Conservation (phyloP, 495 filamentous ascomycete species). For the Neurospora intermedia region DNA sequence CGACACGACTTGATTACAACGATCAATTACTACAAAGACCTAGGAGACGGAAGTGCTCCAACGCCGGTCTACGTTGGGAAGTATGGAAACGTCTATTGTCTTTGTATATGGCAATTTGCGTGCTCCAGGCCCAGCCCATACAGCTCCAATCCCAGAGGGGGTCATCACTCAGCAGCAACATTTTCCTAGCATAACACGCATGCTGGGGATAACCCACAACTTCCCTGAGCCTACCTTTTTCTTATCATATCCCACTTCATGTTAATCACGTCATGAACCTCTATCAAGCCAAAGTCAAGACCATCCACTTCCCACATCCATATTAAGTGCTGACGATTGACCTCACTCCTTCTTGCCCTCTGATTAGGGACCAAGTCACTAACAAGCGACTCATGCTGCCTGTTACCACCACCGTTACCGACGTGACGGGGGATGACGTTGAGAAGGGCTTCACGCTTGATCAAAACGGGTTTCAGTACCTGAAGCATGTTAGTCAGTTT, state of each 20-base stretch:
- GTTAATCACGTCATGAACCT: not conserved
- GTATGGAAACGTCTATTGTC: conserved; percentile 5
- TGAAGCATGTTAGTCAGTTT: conserved; percentile 13
- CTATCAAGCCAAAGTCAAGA: not conserved
- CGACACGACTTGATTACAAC: conserved; percentile 36
- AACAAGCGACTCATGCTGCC: conserved; percentile 36
- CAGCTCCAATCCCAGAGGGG: not conserved
- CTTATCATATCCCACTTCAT: not conserved
- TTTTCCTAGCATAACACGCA: not conserved
- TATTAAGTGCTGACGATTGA: not conserved
- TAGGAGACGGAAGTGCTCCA: conserved; percentile 46
- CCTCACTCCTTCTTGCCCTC: not conserved
- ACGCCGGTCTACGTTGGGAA: conserved; percentile 38
- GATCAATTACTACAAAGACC: conserved; percentile 49
- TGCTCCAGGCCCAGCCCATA: not conserved
- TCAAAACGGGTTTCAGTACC: conserved; percentile 29
- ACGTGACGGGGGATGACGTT: conserved; percentile 20
- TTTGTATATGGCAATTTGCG: too few species aligned
- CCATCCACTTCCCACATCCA: not conserved
- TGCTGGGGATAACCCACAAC: not conserved
- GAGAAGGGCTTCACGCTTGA: conserved; percentile 25
- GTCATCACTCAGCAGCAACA: not conserved
- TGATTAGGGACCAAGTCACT: conserved; percentile 4
- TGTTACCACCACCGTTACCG: conserved; percentile 25
- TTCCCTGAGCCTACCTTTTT: not conserved